Evolutionary conservation across 176 grass and related monocot species (phyloP).

Genomic region (Avena eriantha): DNA sequence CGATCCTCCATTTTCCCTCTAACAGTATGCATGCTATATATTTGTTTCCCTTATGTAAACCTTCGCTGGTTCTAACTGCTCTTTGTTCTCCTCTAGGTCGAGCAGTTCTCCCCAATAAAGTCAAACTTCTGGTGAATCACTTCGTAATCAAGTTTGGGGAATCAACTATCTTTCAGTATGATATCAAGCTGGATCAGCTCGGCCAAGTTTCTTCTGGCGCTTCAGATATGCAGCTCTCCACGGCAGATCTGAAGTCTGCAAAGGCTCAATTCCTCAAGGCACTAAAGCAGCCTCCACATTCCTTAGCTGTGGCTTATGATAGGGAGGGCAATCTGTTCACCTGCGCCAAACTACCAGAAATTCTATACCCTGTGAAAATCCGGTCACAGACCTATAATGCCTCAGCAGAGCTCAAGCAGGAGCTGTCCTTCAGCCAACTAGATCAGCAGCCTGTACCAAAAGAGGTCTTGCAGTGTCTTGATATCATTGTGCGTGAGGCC

Average conservation of each 20-base stretch:
- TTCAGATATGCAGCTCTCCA: conserved; percentile 40
- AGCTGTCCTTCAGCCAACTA: conserved; percentile 40
- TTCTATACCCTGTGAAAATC: conserved; percentile 30
- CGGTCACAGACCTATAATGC: conserved; percentile 39
- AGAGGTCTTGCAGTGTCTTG: conserved; percentile 51
- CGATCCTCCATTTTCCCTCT: background rate
- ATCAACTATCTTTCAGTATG: conserved; percentile 49
- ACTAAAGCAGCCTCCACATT: conserved; percentile 3
- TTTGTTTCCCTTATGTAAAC: background rate
- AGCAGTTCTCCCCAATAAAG: background rate
- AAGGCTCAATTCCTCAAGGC: conserved; percentile 50
- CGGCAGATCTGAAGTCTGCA: conserved; percentile 28
- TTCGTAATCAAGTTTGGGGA: conserved; percentile 41
- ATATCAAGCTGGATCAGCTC: conserved; percentile 27
- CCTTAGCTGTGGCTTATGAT: conserved; percentile 52
- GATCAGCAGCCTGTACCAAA: conserved; percentile 28
- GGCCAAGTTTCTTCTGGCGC: background rate
- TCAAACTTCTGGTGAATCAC: conserved; percentile 52
- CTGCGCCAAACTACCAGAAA: conserved; percentile 40
- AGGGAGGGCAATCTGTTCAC: conserved; percentile 40
- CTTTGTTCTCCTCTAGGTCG: conserved; percentile 8
- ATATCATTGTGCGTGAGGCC: conserved; percentile 58
- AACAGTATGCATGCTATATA: background rate
- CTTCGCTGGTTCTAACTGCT: conserved; percentile 1
- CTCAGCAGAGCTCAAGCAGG: conserved; percentile 42